Evolutionary conservation across 305 asterid genomes (phyloP).

Genomic region (Ajuga reptans): DNA sequence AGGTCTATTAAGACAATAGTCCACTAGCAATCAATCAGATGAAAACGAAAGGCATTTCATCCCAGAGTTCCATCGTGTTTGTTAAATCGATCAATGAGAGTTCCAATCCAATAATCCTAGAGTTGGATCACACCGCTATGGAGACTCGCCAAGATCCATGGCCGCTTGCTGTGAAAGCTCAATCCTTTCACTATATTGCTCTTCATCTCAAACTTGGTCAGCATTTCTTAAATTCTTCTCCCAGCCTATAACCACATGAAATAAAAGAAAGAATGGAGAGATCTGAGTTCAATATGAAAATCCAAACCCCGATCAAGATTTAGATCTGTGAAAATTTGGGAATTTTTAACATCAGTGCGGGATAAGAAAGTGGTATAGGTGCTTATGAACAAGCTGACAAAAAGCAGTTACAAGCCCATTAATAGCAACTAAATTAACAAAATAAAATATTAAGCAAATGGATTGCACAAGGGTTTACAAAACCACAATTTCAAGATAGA

Average conservation of each 20-base stretch:
- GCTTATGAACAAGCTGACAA: too few species aligned
- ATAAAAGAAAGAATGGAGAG: constrained; percentile 16
- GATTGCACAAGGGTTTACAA: too few species aligned
- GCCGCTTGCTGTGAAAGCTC: constrained; percentile 85
- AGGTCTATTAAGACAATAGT: neutral
- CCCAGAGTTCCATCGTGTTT: constrained; percentile 75
- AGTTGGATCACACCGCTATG: constrained; percentile 97
- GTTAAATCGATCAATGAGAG: constrained; percentile 86
- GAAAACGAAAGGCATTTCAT: neutral
- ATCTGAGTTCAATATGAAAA: constrained; percentile 13
- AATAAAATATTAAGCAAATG: too few species aligned
- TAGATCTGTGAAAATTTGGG: constrained; percentile 31
- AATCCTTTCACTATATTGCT: constrained; percentile 89
- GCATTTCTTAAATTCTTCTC: constrained; percentile 33
- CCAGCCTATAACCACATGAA: constrained; percentile 6
- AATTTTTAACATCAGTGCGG: constrained; percentile 16
- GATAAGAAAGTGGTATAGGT: constrained; percentile 23
- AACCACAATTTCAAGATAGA: too few species aligned
- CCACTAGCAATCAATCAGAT: neutral
- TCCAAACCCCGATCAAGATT: constrained; percentile 31
- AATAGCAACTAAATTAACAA: too few species aligned
- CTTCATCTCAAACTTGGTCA: constrained; percentile 92
- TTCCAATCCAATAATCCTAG: constrained; percentile 97
- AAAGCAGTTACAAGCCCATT: too few species aligned
- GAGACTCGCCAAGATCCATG: constrained; percentile 96